A percentile compares a stretch with the other conserved stretches of the same genome.
Evolutionary conservation across 129 eudicot species (phyloP).

Genomic region (Centaurea solstitialis): DNA sequence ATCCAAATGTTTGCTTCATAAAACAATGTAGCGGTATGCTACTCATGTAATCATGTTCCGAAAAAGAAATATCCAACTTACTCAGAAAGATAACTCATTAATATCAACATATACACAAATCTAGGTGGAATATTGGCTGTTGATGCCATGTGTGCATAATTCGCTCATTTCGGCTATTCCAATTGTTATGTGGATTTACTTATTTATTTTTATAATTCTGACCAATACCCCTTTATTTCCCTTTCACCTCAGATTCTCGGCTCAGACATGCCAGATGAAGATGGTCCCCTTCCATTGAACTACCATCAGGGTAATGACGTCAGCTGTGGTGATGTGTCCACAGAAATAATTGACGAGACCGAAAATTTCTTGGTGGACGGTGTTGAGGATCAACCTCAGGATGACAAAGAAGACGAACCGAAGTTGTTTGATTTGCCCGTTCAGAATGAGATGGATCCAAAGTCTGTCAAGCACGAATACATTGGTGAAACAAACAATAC

Average conservation of each 20-base stretch:
- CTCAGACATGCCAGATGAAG: slow-evolving; percentile 39
- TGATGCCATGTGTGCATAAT: background rate
- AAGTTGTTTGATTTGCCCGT: slow-evolving; percentile 47
- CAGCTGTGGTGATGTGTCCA: slow-evolving; percentile 32
- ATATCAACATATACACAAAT: background rate
- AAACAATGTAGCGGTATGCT: background rate
- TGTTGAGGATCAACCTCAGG: slow-evolving; percentile 27
- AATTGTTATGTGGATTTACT: background rate
- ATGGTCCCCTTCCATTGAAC: slow-evolving; percentile 41
- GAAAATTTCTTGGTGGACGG: slow-evolving; percentile 29
- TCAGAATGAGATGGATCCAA: slow-evolving; percentile 35
- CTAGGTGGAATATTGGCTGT: background rate
- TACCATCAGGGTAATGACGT: slow-evolving; percentile 32
- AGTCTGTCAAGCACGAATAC: slow-evolving; percentile 59
- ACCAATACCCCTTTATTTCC: background rate
- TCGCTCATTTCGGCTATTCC: background rate
- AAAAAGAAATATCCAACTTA: background rate
- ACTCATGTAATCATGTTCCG: background rate
- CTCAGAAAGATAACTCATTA: background rate
- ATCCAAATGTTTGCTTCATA: background rate
- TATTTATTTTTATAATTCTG: slow-evolving; percentile 2
- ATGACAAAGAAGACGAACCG: slow-evolving; percentile 39
- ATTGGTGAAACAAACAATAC: slow-evolving; percentile 46
- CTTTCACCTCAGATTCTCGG: slow-evolving; percentile 55
- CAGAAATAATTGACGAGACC: slow-evolving; percentile 28